Percentiles rank a stretch among this genome's conserved stretches.
These are phyloP conservation scores for Vachellia pachyceras DNA, from an alignment of 306 rosid species.

Conservation along the genomic window DNA sequence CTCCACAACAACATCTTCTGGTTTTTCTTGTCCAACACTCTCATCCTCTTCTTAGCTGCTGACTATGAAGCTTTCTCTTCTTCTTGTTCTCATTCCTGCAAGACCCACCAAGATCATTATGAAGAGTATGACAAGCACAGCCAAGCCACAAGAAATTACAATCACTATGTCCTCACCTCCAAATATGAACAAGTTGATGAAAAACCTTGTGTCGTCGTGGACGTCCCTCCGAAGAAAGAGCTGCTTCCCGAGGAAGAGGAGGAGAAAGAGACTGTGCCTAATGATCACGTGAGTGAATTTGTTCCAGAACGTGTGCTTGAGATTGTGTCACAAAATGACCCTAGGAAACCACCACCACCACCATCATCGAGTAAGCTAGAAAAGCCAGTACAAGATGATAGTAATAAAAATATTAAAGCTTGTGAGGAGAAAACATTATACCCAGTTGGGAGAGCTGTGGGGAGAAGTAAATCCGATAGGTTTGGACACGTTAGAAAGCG, in stretches of 20 bases:
- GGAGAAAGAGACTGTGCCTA: neutral
- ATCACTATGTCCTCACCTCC: slow-evolving; percentile 3
- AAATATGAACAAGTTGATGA: slow-evolving; percentile 41
- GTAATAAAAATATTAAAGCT: neutral
- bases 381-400: slow-evolving; percentile 34
- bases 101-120: slow-evolving; percentile 35
- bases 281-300: slow-evolving; percentile 1
- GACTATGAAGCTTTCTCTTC: slow-evolving; percentile 80
- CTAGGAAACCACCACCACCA: slow-evolving; percentile 19
- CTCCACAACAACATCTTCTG: slow-evolving; percentile 69
- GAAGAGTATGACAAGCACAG: slow-evolving; percentile 51
- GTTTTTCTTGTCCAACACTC: slow-evolving; percentile 79
- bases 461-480: slow-evolving; percentile 58
- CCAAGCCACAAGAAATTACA: slow-evolving; percentile 35
- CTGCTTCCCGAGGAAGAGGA: slow-evolving; percentile 16
- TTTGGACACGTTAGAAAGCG: slow-evolving; percentile 34
- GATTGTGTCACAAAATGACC: slow-evolving; percentile 42
- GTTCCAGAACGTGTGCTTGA: slow-evolving; percentile 49
- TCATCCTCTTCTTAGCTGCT: slow-evolving; percentile 78
- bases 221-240: slow-evolving; percentile 22
- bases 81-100: slow-evolving; percentile 28
- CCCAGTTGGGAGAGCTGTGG: slow-evolving; percentile 33
- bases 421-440: slow-evolving; percentile 5
- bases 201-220: slow-evolving; percentile 17
- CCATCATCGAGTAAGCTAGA: slow-evolving; percentile 34